Evolutionary conservation across 768 basidiomycete species (phyloP).

Genomic region (Boletus edulis): DNA sequence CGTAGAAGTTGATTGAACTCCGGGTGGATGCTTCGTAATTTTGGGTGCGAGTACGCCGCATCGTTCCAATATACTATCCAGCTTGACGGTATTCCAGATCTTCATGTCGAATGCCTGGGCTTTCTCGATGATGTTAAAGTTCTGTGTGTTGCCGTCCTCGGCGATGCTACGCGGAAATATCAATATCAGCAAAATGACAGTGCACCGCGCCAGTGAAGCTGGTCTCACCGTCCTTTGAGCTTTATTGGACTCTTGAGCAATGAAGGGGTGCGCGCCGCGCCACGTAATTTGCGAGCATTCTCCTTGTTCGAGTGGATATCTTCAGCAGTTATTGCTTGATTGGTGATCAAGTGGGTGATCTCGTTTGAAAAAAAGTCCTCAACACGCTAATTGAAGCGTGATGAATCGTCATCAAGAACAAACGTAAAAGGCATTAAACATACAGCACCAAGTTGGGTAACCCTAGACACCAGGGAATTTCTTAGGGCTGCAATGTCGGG

Average conservation of each 20-base stretch:
- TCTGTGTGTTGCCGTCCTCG: conserved; percentile 32
- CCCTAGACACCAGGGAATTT: conserved; percentile 49
- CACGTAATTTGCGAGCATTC: conserved; percentile 45
- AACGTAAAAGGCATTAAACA: conserved; percentile 31
- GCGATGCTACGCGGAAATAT: conserved; percentile 18
- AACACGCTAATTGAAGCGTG: conserved; percentile 52
- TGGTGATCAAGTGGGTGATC: conserved; percentile 86
- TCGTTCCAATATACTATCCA: conserved; percentile 69
- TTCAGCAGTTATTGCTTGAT: conserved; percentile 41
- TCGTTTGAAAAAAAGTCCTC: conserved; percentile 87
- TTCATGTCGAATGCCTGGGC: conserved; percentile 75
- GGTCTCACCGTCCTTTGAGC: conserved; percentile 53
- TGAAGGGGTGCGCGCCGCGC: conserved; percentile 21
- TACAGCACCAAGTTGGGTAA: conserved; percentile 76
- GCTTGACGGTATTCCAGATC: conserved; percentile 77
- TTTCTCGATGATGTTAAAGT: conserved; percentile 57
- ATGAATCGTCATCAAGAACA: conserved; percentile 1
- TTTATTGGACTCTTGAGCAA: conserved; percentile 65
- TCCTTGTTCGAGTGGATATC: conserved; percentile 57
- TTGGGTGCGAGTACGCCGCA: conserved; percentile 44
- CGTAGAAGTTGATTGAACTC: conserved; percentile 30
- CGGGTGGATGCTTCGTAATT: conserved; percentile 27
- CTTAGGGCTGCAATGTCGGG: conserved; percentile 35
- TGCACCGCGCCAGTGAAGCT: not conserved
- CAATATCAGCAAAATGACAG: not conserved